These are phyloP conservation scores for Lactifluus subvellereus DNA, from an alignment of 768 basidiomycete genomes.

Conservation along the genomic window DNA sequence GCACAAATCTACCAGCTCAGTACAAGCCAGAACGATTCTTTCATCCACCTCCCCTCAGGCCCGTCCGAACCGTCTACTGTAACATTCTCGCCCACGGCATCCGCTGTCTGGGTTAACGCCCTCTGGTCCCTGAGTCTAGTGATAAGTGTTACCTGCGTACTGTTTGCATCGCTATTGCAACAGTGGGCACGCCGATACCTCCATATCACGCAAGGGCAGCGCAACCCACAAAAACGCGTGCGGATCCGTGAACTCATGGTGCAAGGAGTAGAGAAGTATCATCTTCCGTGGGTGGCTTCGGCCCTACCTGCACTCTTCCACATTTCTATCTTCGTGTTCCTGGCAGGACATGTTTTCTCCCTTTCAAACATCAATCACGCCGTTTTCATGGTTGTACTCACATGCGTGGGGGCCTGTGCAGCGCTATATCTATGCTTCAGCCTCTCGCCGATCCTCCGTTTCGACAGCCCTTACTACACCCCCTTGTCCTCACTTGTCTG, in stretches of 20 bases:
- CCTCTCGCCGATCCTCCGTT: not conserved
- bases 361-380: not conserved
- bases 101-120: not conserved
- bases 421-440: not conserved
- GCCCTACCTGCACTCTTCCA: not conserved
- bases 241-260: conserved; percentile 5
- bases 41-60: not conserved
- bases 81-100: not conserved
- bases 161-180: conserved; percentile 9
- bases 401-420: not conserved
- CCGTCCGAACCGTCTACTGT: not conserved
- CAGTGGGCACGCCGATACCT: conserved; percentile 9
- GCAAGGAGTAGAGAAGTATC: not conserved
- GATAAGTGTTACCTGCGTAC: not conserved
- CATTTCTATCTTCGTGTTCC: conserved; percentile 3
- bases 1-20: conserved; percentile 2
- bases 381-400: not conserved
- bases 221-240: not conserved
- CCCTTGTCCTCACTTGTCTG: not conserved
- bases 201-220: not conserved
- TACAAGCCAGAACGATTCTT: not conserved
- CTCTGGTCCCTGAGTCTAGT: conserved; percentile 9
- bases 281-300: not conserved
- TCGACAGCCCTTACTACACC: not conserved
- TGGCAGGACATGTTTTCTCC: not conserved